A percentile compares a stretch with the other conserved stretches of the same genome.
Conservation (phyloP, 306 rosid genomes). For the Comarum palustre region DNA sequence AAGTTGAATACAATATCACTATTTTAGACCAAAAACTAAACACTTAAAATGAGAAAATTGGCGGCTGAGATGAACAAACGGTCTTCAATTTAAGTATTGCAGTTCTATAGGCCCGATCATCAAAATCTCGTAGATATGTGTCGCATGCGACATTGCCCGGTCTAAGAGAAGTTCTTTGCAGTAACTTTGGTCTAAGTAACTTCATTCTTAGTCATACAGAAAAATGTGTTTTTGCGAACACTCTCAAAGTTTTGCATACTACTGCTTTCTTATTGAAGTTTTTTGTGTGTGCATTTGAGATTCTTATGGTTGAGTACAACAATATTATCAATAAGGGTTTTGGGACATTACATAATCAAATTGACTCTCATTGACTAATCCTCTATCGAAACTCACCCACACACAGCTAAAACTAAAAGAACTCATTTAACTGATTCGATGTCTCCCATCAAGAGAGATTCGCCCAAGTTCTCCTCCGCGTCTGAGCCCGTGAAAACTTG, state of each 20-base stretch:
- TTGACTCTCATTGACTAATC: conserved; percentile 15
- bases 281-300: neutral
- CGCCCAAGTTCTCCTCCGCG: conserved; percentile 29
- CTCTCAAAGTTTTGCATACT: neutral
- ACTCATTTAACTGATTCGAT: neutral
- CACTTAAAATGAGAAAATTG: too few species aligned
- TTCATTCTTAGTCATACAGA: too few species aligned
- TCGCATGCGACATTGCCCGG: too few species aligned
- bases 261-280: neutral
- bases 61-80: too few species aligned
- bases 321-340: neutral
- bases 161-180: too few species aligned
- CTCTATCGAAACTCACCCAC: too few species aligned
- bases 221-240: neutral
- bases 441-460: conserved; percentile 39
- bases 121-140: too few species aligned
- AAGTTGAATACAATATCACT: too few species aligned
- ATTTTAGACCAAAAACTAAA: too few species aligned
- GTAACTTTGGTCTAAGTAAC: too few species aligned
- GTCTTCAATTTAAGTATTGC: too few species aligned
- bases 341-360: neutral
- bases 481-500: conserved; percentile 24
- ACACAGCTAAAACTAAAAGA: conserved; percentile 3
- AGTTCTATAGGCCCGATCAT: too few species aligned
- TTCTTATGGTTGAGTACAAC: neutral